Evolutionary conservation across 2,329 filamentous ascomycete species (phyloP), one percentile per base, ranked within the genome.

Genomic region (Colletotrichum camelliae): DNA sequence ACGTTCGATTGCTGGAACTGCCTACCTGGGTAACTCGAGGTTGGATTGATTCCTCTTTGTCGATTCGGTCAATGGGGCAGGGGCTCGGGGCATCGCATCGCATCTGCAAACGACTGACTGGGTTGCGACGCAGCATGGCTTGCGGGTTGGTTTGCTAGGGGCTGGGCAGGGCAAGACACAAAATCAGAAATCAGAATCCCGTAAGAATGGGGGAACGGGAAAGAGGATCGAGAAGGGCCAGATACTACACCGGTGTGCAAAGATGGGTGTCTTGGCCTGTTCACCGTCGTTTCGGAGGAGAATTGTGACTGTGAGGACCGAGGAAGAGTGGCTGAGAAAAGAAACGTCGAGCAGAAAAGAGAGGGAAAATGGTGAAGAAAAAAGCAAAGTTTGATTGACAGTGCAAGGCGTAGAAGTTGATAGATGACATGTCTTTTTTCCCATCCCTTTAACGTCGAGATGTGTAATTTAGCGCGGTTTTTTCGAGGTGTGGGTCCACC

Each of bases 261-360:
- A 31, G 60, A 66, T 57, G 67, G 57, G 35, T 69, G 29, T 55
- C 72, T 74, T 71, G 72, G 61, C 68, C 24, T 72, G 48, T 61
- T 66, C 48, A 72, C 68, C 72, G 72, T 74, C 39, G 68, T 74
- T 74, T 74, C 72, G 68, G 68, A 60, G 52, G 72, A 18, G 16
- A 37, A 74, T 58, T 43, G 48, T 43, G 72, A 62, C 12, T 27
- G 35, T 60, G 39, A 43, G 39, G 18, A 43, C 39, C 10, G 18
- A 48, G 27, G 35, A 39, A 52, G 37, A 57, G 43, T 48, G 43
- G 29, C 33, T 57, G 48, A 55, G 66, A 68, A 58, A 74, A 55
- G 67, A 31, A 71, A 74, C 18, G 48, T 18, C 33, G 6, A 21
- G 29, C n/a, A 66, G 61, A 31, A 13, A 35, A 66, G 33, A 62